Evolutionary conservation across 2,329 filamentous ascomycete genomes (phyloP), one percentile per base, ranked within the genome.

Genomic region (Pseudogymnoascus sp.): DNA sequence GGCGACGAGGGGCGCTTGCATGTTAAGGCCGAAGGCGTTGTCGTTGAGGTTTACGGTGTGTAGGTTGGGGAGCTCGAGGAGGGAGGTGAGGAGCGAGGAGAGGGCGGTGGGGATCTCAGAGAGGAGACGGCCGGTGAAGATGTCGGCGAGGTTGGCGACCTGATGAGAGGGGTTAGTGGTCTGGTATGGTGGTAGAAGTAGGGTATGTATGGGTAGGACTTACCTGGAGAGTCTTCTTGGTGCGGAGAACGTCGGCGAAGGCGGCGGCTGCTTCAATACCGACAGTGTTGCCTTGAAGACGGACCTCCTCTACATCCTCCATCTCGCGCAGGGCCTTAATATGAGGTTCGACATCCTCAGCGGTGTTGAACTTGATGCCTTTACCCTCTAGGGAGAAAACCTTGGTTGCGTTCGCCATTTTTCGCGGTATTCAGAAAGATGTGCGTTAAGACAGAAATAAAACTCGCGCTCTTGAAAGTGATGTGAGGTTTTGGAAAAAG

Each of bases 11-110:
- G 93, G 94, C 36, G 90, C 92, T 74, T 95, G 89, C 13, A 91
- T 96, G 77, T 96, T 97, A 64, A 97, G 85, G 62, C 94, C 94
- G 71, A 99, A 99, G 50, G 94, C 94, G 76, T 99, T 99, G 77
- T 99, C 94, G 76, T 93, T 96, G 40, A 99, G 83, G 76, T 97
- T 95, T 76, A 99, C 84, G 31, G 92, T 97, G 74, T 89, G 88
- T 47, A 99, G 87, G 62, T 90, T 87, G 1, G 89, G 88, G 60
- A 96, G 87, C 71, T 92, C 88, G 62, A 97, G 85, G 41, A 97
- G 86, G 3, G 93, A 88, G 40, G 87, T 92, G 60, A 99, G 86
- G 57, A 99, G 86, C 63, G 84, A 86, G 50, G 89, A 89, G 61
- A 99, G 84, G 6, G 94, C 93, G 66, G 88, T 87, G 57, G 94